Evolutionary conservation across 306 rosid species (phyloP).

Genomic region (Castanea crenata): DNA sequence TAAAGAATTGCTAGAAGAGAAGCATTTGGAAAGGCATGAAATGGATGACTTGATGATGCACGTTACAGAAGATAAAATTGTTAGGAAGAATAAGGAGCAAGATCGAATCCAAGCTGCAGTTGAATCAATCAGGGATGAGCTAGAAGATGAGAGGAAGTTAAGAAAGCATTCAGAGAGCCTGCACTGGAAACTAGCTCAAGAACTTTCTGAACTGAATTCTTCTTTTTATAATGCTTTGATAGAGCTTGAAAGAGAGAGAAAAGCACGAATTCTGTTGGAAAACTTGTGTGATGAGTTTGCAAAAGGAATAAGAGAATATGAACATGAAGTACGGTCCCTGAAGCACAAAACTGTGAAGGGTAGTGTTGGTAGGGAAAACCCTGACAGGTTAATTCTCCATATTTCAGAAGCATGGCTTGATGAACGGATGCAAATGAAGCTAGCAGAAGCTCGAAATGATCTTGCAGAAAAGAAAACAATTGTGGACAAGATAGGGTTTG

Average conservation of each 20-base stretch:
- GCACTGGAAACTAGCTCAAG: conserved; percentile 58
- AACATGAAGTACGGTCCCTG: conserved; percentile 52
- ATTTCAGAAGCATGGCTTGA: conserved; percentile 93
- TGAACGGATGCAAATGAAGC: conserved; percentile 72
- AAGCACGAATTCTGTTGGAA: conserved; percentile 64
- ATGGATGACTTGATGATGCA: conserved; percentile 44
- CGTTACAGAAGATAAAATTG: conserved; percentile 32
- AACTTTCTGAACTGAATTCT: conserved; percentile 56
- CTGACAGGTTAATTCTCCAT: conserved; percentile 59
- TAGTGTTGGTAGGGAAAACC: conserved; percentile 25
- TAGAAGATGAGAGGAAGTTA: conserved; percentile 66
- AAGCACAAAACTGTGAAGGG: conserved; percentile 45
- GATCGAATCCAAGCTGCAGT: conserved; percentile 39
- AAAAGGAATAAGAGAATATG: conserved; percentile 65
- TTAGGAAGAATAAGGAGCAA: conserved; percentile 42
- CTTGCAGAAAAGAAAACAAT: conserved; percentile 43
- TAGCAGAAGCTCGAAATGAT: conserved; percentile 28
- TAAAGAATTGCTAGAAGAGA: conserved; percentile 49
- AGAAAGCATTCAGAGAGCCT: conserved; percentile 60
- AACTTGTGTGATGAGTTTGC: conserved; percentile 82
- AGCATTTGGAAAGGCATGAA: conserved; percentile 44
- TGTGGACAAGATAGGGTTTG: conserved; percentile 74
- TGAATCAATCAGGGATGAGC: conserved; percentile 45
- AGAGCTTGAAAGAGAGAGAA: conserved; percentile 73
- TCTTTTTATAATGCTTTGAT: conserved; percentile 52